These are phyloP conservation scores for Clausena lansium DNA, from an alignment of 345 rosid genomes.

Conservation along the genomic window DNA sequence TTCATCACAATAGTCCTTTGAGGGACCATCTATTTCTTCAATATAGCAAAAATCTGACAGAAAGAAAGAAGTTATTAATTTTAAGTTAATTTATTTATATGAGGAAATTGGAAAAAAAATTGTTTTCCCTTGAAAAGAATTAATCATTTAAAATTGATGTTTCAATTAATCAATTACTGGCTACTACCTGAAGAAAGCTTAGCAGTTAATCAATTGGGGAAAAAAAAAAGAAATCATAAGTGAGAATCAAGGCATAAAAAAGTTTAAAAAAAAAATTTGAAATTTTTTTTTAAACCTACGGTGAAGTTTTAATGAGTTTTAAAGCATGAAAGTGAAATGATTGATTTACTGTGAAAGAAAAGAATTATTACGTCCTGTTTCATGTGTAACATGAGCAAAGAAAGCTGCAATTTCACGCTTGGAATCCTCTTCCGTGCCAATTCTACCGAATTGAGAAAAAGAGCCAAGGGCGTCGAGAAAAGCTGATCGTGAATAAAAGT, in stretches of 20 bases:
- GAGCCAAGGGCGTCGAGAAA: constrained; percentile 52
- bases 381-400: constrained; percentile 81
- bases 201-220: too few relatives aligned
- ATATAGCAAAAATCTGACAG: constrained; percentile 59
- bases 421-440: constrained; percentile 45
- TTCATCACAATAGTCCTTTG: constrained; percentile 41
- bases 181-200: too few relatives aligned
- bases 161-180: too few relatives aligned
- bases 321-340: too few relatives aligned
- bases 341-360: not conserved
- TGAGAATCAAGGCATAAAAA: too few relatives aligned
- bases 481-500: constrained; percentile 52
- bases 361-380: constrained; percentile 65
- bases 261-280: too few relatives aligned
- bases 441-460: constrained; percentile 50
- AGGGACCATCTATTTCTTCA: constrained; percentile 54
- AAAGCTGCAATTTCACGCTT: constrained; percentile 77
- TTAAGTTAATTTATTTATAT: not conserved
- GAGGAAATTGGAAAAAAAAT: not conserved
- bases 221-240: too few relatives aligned
- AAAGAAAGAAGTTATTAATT: not conserved
- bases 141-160: too few relatives aligned
- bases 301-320: too few relatives aligned
- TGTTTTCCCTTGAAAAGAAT: too few relatives aligned
- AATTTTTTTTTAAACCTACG: too few relatives aligned